These are phyloP conservation scores for Ascochyta koolunga DNA, from an alignment of 2,329 filamentous ascomycete species.

Conservation along the genomic window DNA sequence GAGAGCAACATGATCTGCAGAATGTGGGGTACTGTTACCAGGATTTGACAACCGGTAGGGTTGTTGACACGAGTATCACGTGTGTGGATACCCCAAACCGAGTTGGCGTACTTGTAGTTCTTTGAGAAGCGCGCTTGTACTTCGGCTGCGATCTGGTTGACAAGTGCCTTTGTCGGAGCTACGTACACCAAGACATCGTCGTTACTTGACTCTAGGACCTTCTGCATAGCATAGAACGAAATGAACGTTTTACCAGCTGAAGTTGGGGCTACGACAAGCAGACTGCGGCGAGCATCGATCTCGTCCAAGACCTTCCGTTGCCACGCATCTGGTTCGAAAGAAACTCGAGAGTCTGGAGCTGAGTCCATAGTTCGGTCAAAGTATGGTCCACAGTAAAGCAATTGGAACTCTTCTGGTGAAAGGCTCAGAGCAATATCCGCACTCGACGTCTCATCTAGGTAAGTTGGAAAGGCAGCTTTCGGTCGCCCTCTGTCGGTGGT, in stretches of 20 bases:
- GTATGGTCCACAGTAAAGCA: slow-evolving; percentile 72
- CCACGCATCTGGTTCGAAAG: slow-evolving; percentile 78
- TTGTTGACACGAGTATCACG: slow-evolving; percentile 78
- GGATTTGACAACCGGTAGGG: slow-evolving; percentile 71
- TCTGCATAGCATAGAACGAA: slow-evolving; percentile 83
- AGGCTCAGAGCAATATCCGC: slow-evolving; percentile 46
- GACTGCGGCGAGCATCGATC: slow-evolving; percentile 71
- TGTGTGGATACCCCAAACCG: slow-evolving; percentile 80
- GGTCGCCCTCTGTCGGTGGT: slow-evolving; percentile 39
- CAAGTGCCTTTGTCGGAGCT: slow-evolving; percentile 79
- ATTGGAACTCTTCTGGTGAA: slow-evolving; percentile 65
- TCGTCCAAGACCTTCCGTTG: slow-evolving; percentile 75
- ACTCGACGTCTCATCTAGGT: slow-evolving; percentile 26
- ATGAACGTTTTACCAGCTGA: slow-evolving; percentile 85
- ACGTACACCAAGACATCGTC: slow-evolving; percentile 78
- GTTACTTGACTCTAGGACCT: slow-evolving; percentile 70
- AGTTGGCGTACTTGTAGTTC: slow-evolving; percentile 63
- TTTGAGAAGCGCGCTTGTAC: slow-evolving; percentile 77
- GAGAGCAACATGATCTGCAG: slow-evolving; percentile 74
- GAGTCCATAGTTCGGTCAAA: slow-evolving; percentile 77
- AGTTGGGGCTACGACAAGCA: slow-evolving; percentile 78
- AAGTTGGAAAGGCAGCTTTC: slow-evolving; percentile 54
- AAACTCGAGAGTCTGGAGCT: slow-evolving; percentile 68
- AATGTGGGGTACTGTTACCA: slow-evolving; percentile 79
- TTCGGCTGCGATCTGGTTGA: slow-evolving; percentile 84